phyloP scores from a whole-genome alignment of 805 yeast genomes.

The Saturnispora saitoi region DNA sequence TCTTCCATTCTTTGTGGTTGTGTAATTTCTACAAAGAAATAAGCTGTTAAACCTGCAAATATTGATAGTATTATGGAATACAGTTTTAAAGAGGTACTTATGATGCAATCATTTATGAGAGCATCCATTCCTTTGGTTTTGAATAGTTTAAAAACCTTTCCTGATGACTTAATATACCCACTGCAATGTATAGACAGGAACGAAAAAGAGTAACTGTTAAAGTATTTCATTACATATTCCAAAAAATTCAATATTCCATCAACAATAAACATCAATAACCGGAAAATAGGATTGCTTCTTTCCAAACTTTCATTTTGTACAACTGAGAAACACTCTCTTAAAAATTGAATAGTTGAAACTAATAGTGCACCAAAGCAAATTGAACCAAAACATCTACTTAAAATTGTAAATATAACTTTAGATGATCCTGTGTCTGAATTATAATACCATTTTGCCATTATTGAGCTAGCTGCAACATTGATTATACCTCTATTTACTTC shows the following conservation, averaged over 20 bases:
- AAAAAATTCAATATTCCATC: background rate
- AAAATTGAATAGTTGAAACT: slow-evolving; percentile 56
- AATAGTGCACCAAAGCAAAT: slow-evolving; percentile 72
- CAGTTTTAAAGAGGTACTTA: slow-evolving; percentile 65
- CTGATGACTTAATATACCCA: slow-evolving; percentile 63
- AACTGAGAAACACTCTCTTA: slow-evolving; percentile 3
- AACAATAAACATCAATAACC: slow-evolving; percentile 2
- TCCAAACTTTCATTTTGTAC: background rate
- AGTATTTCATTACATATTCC: slow-evolving; percentile 11
- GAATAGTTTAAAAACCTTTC: slow-evolving; percentile 66
- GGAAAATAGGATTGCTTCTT: background rate
- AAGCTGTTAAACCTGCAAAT: slow-evolving; percentile 41
- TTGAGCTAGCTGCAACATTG: slow-evolving; percentile 76
- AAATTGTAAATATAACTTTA: slow-evolving; percentile 58
- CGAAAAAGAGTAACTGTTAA: slow-evolving; percentile 84
- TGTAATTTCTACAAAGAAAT: slow-evolving; percentile 58
- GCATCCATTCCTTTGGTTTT: slow-evolving; percentile 76
- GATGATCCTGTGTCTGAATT: slow-evolving; percentile 62
- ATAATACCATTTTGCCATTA: slow-evolving; percentile 88
- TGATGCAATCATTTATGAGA: slow-evolving; percentile 72
- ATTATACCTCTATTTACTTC: slow-evolving; percentile 74
- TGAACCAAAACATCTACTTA: slow-evolving; percentile 82
- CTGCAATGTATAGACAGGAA: slow-evolving; percentile 80
- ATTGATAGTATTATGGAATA: slow-evolving; percentile 59
- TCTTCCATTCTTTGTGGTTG: slow-evolving; percentile 53